phyloP scores from a whole-genome alignment of 768 basidiomycete genomes.

The Leccinum rimulosum region DNA sequence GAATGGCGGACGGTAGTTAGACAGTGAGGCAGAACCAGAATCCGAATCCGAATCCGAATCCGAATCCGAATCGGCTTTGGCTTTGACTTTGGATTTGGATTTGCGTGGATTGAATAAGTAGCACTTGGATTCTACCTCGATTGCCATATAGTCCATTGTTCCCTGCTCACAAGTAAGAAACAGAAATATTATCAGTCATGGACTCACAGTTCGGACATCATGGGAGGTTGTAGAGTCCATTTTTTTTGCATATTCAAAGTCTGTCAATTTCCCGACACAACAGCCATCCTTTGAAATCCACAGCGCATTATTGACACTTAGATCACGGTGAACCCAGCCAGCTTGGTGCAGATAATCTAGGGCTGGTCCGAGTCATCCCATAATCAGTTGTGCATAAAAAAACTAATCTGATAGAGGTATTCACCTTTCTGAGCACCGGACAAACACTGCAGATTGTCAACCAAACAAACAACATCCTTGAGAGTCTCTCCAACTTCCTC shows the following conservation, averaged over 20 bases:
- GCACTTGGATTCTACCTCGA: too few relatives aligned
- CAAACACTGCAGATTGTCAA: background rate
- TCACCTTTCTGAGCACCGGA: background rate
- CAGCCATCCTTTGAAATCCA: background rate
- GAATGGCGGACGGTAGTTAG: too few relatives aligned
- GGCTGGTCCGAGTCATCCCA: background rate
- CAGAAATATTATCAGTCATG: too few relatives aligned
- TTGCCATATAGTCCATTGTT: too few relatives aligned
- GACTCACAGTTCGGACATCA: too few relatives aligned
- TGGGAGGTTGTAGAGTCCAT: background rate
- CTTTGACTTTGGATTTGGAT: too few relatives aligned
- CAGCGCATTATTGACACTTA: too few relatives aligned
- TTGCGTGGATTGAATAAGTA: too few relatives aligned
- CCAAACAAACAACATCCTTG: background rate
- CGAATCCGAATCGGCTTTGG: too few relatives aligned
- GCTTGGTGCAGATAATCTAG: slow-evolving; percentile 3
- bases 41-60: too few relatives aligned
- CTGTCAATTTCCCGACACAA: slow-evolving; percentile 5
- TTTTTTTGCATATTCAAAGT: slow-evolving; percentile 13
- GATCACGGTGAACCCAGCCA: slow-evolving; percentile 5
- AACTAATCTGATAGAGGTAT: background rate
- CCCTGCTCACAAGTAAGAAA: too few relatives aligned
- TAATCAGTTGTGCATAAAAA: background rate
- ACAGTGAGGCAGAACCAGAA: too few relatives aligned
- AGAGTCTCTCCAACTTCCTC: background rate